Base-by-base conservation (phyloP, 2,329 filamentous ascomycete species). In the Apiospora arundinis region DNA sequence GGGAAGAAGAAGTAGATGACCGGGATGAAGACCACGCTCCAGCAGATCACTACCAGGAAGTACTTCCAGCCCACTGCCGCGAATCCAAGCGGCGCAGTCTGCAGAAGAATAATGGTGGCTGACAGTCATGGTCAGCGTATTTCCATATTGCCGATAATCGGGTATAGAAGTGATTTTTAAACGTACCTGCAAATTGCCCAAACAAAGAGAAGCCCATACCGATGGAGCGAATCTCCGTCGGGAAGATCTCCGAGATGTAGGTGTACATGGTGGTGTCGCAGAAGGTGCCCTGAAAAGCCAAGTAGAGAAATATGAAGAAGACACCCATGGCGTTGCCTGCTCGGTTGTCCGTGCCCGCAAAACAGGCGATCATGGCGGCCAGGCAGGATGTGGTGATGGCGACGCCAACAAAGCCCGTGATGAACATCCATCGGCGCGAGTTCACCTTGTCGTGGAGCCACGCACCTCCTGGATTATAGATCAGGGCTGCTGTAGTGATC, bases 161-260 rank as follows among this genome's bases (percentile, higher is more conserved):
- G 3, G 8, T 23, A 8, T 40, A n/a, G n/a, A 16, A 9, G 16
- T 48, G 9, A 21, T 18, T 21, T 45, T 37, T 4, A 32, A 32
- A 60, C 67, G 18, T 71, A 69, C 70, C 76, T 2, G 84, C 82
- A 72, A 86, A 86, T 72, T 86, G 85, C 4, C 85, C 85, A 69
- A 87, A 87, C 1, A 88, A 73, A 0, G 83, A 85, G 76, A 87
- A 85, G 0, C 84, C 85, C 80, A 87, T 86, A 11, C 85, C 86
- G 44, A 86, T 87, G 0, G 85, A 82, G 2, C 86, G 81, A 40
- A 87, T 85, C 69, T 87, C 84, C 0, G 84, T 87, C 0, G 84
- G 81, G 67, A 82, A 82, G 46, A 83, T 82, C 72, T 83, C 82
- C 0, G 80, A 81, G 0, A 82, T 76, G 69, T 82, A 83, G 18